These are phyloP conservation scores for Leccinum pachyderme DNA, from an alignment of 1,284 basidiomycete genomes.

Conservation along the genomic window DNA sequence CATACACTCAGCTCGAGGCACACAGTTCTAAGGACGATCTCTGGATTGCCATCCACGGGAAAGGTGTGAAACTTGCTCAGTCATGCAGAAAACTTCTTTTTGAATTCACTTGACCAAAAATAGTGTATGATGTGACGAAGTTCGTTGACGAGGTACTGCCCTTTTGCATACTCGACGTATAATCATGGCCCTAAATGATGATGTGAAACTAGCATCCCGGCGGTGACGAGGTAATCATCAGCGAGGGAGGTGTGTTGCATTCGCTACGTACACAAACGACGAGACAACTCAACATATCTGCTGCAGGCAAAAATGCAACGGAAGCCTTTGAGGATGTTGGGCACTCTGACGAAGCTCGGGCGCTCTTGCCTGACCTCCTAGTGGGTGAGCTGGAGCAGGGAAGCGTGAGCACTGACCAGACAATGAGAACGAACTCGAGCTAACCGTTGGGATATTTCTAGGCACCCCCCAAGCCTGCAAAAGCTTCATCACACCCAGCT, in stretches of 20 bases:
- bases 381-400: conserved; percentile 78
- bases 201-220: conserved; percentile 66
- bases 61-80: conserved; percentile 53
- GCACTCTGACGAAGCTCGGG: conserved; percentile 97
- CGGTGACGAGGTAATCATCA: conserved; percentile 95
- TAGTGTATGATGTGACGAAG: conserved; percentile 93
- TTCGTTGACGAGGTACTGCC: conserved; percentile 93
- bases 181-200: conserved; percentile 2
- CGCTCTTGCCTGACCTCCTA: conserved; percentile 75
- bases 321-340: conserved; percentile 99
- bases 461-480: conserved; percentile 40
- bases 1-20: conserved; percentile 71
- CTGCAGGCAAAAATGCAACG: conserved; percentile 85
- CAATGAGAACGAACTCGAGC: background rate
- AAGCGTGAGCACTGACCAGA: conserved; percentile 47
- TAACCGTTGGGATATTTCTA: conserved; percentile 6
- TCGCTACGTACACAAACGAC: background rate
- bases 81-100: conserved; percentile 3
- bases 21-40: conserved; percentile 74
- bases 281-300: background rate
- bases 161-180: background rate
- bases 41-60: conserved; percentile 80
- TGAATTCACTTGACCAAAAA: conserved; percentile 28
- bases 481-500: conserved; percentile 40
- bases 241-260: conserved; percentile 78